Evolutionary conservation across 2,329 filamentous ascomycete species (phyloP).

Genomic region (Pyrenochaeta sp.): DNA sequence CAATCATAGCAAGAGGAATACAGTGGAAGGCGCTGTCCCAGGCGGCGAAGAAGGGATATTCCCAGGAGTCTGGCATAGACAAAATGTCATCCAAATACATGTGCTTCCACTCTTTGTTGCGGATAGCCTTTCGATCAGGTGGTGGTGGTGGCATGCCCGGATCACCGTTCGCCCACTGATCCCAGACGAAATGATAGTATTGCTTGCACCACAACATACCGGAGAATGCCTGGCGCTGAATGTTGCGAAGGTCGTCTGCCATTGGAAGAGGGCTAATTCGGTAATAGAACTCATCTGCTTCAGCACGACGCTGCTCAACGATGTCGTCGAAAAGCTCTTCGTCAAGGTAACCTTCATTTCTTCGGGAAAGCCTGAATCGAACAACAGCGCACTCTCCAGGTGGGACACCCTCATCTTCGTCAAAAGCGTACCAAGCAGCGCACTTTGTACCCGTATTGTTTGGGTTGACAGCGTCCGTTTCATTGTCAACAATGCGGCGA

Average conservation of each 20-base stretch:
- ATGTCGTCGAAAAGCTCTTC: slow-evolving; percentile 93
- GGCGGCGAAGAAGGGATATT: slow-evolving; percentile 96
- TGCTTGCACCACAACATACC: slow-evolving; percentile 99
- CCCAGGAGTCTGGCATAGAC: slow-evolving; percentile 98
- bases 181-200: slow-evolving; percentile 96
- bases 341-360: slow-evolving; percentile 79
- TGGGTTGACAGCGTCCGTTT: slow-evolving; percentile 84
- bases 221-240: slow-evolving; percentile 91
- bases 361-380: slow-evolving; percentile 84
- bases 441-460: slow-evolving; percentile 82
- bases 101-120: slow-evolving; percentile 92
- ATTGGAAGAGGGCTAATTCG: slow-evolving; percentile 91
- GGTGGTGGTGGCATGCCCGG: slow-evolving; percentile 88
- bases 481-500: slow-evolving; percentile 79
- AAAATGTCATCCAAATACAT: slow-evolving; percentile 93
- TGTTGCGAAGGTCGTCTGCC: slow-evolving; percentile 90
- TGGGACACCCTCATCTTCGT: slow-evolving; percentile 83
- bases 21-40: slow-evolving; percentile 99
- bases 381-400: slow-evolving; percentile 95
- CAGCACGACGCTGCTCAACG: slow-evolving; percentile 83
- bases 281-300: slow-evolving; percentile 96
- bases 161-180: slow-evolving; percentile 96
- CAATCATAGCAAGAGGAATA: slow-evolving; percentile 94
- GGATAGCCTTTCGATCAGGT: slow-evolving; percentile 76
- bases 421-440: slow-evolving; percentile 91